Base-by-base conservation (phyloP, 2,329 filamentous ascomycete species). In the Pyrenophora seminiperda region DNA sequence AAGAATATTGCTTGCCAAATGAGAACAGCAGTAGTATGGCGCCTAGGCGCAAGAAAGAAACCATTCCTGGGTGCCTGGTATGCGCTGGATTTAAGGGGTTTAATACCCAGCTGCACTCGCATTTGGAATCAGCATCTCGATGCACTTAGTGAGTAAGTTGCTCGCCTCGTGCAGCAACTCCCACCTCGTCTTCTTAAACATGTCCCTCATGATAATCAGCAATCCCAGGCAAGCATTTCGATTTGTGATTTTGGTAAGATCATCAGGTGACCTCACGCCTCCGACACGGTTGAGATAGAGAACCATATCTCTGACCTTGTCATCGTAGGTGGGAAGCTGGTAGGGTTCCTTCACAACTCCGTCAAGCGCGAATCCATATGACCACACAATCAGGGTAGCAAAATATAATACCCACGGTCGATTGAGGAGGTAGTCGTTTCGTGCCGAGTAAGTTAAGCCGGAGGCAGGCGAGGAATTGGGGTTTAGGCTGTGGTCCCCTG, bases 361-460 rank as follows among this genome's bases (percentile, higher is more conserved):
- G 61, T 97, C 94, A 15, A 96, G 78, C 0, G 93, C 91, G 68
- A 86, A 97, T 2, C 92, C 93, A 65, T 97, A 99, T 53, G 86
- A 91, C 94, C 94, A 99, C 1, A 97, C 89, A 17, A 97, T 90
- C 11, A 99, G 80, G 0, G 87, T 86, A 1, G 94, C 90, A 68
- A 96, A 95, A 74, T 97, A 99, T 42, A 97, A 79, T 9, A 97
- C 91, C 93, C 94, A 99, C 0, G 93, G 90, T 13, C 94, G 82
- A 66, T 97, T 96, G 52, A 97, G 81, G 1, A 97, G 80, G 44
- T 91, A 89, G 64, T 99, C 94, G 63, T 96, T 89, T 15, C 91
- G 84, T 0, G 92, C 91, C 14, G 86, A 87, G 72, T 97, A 99
- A 19, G 70, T 65, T 36, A 75, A 68, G 39, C 73, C 67, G 9